Base-by-base conservation (phyloP, 2,329 filamentous ascomycete species). In the Ustulina deusta region DNA sequence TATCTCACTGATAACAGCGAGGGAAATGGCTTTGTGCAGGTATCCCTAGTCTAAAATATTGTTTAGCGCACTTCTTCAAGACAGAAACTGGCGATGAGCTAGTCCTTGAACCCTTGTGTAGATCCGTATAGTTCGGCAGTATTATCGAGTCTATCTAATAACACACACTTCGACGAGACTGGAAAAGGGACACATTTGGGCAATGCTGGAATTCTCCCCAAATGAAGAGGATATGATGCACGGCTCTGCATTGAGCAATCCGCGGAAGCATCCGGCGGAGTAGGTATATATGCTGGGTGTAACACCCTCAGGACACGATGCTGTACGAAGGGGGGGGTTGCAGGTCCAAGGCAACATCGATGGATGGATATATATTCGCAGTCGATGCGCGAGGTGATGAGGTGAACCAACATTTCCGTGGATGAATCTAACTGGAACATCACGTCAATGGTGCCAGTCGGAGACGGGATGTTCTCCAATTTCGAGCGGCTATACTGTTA, bases 181-280 rank as follows among this genome's bases (percentile, higher is more conserved):
- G 20, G 7, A 44, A 22, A 44, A 13, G 20, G n/a, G 42, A 9
- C n/a, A n/a, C 29, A 29, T 49, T 17, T 32, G 44, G 42, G 27
- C 36, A 10, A 17, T 11, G 2, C 15, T 17, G 17, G 17, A 63
- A 54, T 29, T 34, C 4, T 25, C 22, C 17, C 36, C 7, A 13
- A 34, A 25, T 27, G 27, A 20, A 20, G 29, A 27, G 40, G 22
- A 6, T 10, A 6, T n/a, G 15, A 52, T 49, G 55, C 46, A 52
- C 36, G n/a, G 15, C 55, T 32, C 46, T 61, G 46, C 38, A 25
- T 20, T 13, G 15, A 44, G 27, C 46, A 27, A 51, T 40, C 44
- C 42, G 34, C 32, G 38, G 55, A 34, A 34, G 22, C 40, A 38
- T 58, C 59, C 64, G 59, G 46, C 6, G 58, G 29, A 17, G 15